phyloP scores from a whole-genome alignment of 78 protist genomes.

The Guillardia theta region DNA sequence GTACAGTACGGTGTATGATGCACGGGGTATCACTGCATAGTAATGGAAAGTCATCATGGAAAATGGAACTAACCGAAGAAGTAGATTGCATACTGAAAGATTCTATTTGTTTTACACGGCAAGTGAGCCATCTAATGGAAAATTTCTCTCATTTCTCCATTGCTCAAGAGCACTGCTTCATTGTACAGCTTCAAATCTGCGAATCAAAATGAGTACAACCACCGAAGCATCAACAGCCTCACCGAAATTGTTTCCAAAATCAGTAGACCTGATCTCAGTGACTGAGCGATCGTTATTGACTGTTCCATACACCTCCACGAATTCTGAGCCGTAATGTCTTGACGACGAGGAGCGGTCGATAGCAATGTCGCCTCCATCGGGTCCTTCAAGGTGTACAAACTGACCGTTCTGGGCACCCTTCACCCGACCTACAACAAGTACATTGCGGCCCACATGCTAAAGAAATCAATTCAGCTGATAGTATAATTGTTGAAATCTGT shows the following conservation, averaged over 20 bases:
- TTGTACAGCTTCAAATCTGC: slow-evolving; percentile 10
- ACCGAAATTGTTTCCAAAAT: not conserved
- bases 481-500: too few relatives aligned
- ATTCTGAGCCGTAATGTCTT: not conserved
- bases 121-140: too few relatives aligned
- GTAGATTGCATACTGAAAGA: too few relatives aligned
- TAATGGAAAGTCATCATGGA: too few relatives aligned
- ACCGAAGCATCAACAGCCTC: not conserved
- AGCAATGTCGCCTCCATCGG: not conserved
- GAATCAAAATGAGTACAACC: not conserved
- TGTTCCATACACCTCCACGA: not conserved
- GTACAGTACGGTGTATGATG: too few relatives aligned
- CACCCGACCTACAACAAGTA: not conserved
- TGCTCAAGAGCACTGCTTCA: not conserved
- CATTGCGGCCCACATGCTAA: not conserved
- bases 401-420: not conserved
- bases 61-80: too few relatives aligned
- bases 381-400: not conserved
- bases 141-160: not conserved
- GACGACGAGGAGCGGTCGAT: not conserved
- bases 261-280: not conserved
- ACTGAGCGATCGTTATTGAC: not conserved
- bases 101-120: too few relatives aligned
- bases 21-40: too few relatives aligned
- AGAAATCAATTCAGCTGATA: too few relatives aligned